Conservation (phyloP, 805 yeast genomes). For the Wickerhamia fluorescens region DNA sequence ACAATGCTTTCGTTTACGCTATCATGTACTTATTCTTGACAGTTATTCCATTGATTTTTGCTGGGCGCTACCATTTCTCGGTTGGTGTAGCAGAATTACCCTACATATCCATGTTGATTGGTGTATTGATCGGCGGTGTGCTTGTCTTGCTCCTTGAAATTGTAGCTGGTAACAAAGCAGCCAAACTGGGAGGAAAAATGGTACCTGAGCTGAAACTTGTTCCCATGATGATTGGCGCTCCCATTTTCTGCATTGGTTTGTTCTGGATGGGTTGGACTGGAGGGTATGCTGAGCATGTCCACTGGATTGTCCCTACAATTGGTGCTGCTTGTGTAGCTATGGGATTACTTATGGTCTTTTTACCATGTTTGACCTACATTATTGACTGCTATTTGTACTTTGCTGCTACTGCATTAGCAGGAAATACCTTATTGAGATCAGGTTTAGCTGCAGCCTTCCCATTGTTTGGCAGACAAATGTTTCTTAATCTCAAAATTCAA, state of each 20-base stretch:
- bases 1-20: constrained; percentile 45
- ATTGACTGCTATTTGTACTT: constrained; percentile 52
- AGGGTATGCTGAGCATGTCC: constrained; percentile 60
- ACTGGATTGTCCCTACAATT: constrained; percentile 63
- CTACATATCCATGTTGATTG: constrained; percentile 30
- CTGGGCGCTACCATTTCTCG: constrained; percentile 18
- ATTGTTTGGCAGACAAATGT: constrained; percentile 48
- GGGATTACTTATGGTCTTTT: constrained; percentile 52
- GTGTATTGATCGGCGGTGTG: constrained; percentile 26
- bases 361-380: constrained; percentile 52
- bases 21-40: constrained; percentile 40
- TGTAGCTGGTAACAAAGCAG: constrained; percentile 25
- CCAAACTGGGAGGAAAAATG: constrained; percentile 36
- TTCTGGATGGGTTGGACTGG: constrained; percentile 91
- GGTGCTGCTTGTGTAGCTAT: constrained; percentile 35
- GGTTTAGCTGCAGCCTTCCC: constrained; percentile 58
- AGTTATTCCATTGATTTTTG: constrained; percentile 41
- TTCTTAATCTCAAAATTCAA: constrained; percentile 39
- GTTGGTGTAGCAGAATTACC: constrained; percentile 20
- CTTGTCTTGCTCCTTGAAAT: constrained; percentile 21
- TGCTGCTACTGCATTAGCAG: constrained; percentile 62
- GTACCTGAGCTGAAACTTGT: constrained; percentile 78
- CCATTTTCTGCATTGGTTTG: constrained; percentile 69
- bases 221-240: constrained; percentile 66
- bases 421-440: constrained; percentile 54